Evolutionary conservation across 2,329 filamentous ascomycete genomes (phyloP), one percentile per base, ranked within the genome.

Genomic region (Aspergillus aculeatus): DNA sequence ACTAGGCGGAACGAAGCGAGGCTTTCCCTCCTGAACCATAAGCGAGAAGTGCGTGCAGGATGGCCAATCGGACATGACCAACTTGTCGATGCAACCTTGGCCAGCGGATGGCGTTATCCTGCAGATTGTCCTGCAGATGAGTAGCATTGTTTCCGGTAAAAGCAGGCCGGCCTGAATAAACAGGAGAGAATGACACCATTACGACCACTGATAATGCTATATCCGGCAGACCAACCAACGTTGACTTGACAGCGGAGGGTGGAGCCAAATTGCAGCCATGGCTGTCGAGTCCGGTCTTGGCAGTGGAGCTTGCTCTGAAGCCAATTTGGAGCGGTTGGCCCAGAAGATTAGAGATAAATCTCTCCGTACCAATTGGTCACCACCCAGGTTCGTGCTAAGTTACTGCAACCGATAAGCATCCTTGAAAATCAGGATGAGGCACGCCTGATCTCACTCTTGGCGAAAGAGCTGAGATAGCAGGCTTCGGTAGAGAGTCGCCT

Each of bases 281-380:
- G 35, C 19, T 26, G 35, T 11, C 23, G 2, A 6, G 23, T 12
- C 38, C 11, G n/a, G 24, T 2, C 52, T 54, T 54, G 52, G 52
- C 52, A 47, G 52, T 54, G 52, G 52, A 54, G 52, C 52, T 54
- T 54, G 38, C 52, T n/a, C 29, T 12, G 38, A 54, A 54, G 52
- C 52, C 52, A 54, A 54, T 41, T 54, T 24, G 38, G 52, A 31
- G 52, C 38, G 38, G 38, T 44, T 44, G 38, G 38, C 38, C 38
- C 38, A 44, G 38, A 44, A 47, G 5, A 38, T 26, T 26, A 19
- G 11, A 54, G 47, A 54, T 19, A 54, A n/a, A 31, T 32, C 47
- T 23, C 41, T 44, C 38, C n/a, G 10, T 31, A 47, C n/a, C 44
- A 12, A 51, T 32, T 19, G 9, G 24, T 32, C 35, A 7, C 52